Evolutionary conservation across 2,329 filamentous ascomycete genomes (phyloP).

Genomic region (Fusarium sp.): DNA sequence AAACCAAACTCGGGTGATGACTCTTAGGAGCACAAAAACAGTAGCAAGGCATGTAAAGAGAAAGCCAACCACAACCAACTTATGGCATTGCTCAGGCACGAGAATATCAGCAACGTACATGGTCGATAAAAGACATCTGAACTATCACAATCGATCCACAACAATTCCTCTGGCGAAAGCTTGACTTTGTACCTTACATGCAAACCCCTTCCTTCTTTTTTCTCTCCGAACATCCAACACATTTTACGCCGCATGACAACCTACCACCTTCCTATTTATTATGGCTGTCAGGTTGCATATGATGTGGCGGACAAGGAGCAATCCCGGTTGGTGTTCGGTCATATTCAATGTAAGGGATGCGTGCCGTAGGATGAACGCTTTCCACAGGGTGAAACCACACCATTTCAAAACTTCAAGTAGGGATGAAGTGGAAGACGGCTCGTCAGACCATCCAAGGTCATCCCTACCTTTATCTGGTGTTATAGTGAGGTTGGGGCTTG

Average conservation of each 20-base stretch:
- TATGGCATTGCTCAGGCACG: background rate
- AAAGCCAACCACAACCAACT: background rate
- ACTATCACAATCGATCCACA: no score
- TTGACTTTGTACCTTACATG: no score
- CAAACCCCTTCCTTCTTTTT: background rate
- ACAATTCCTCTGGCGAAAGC: no score
- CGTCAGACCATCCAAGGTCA: no score
- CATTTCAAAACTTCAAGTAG: background rate
- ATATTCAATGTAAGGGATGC: background rate
- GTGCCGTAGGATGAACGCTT: background rate
- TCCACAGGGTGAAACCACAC: no score
- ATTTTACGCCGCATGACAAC: background rate
- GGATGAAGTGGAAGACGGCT: background rate
- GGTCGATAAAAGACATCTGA: no score
- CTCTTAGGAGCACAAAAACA: background rate
- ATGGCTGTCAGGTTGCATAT: background rate
- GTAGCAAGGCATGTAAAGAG: background rate
- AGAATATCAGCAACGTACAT: constrained; percentile 1
- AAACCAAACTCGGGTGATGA: background rate
- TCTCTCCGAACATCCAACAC: background rate
- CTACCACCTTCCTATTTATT: background rate
- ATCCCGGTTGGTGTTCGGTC: background rate
- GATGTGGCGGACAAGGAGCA: background rate
- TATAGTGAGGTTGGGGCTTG: background rate
- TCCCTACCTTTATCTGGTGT: no score